Base-by-base conservation (phyloP, 2,329 filamentous ascomycete species). In the Diaporthe vexans region DNA sequence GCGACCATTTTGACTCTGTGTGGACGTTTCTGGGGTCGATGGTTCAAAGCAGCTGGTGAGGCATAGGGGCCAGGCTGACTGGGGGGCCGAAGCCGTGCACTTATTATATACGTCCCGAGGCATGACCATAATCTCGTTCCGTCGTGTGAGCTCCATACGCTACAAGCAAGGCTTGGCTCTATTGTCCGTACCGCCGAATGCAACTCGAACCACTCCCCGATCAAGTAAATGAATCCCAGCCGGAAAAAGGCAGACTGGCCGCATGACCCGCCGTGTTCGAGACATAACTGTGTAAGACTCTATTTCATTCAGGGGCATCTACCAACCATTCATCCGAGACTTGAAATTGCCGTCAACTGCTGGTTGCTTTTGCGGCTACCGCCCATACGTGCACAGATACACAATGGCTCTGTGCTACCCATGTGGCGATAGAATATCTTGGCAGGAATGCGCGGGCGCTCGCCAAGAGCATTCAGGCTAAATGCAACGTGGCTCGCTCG, bases 151-250 rank as follows among this genome's bases (percentile, higher is more conserved):
- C 43, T 37, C 61, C 61, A 67, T 67, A 3, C 35, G 35, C 35
- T 35, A 29, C 26, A 67, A 46, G 29, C 61, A 51, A 7, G 10
- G 21, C 43, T 51, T 51, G 61, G 19, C 61, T 5, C 26, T 51
- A 24, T 40, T 51, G 61, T 33, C 46, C 61, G 61, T 51, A 67
- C n/a, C 61, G 43, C 61, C 61, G 61, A 48, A 67, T 67, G 43
- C 35, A 67, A 67, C 61, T 67, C 26, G 43, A 33, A 67, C 19
- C 43, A 51, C 26, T 33, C 26, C 43, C 21, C 10, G 51, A 67
- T 67, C 43, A 67, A 37, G 43, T 67, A 67, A 67, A 67, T 67
- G 61, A 67, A 51, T 35, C 29, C 43, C 43, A 51, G 61, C 61
- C 61, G 61, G 61, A 29, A 67, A 67, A 67, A 35, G 61, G 21